Conservation (phyloP, 169 alveolate species). For the Cryptosporidium ryanae region DNA sequence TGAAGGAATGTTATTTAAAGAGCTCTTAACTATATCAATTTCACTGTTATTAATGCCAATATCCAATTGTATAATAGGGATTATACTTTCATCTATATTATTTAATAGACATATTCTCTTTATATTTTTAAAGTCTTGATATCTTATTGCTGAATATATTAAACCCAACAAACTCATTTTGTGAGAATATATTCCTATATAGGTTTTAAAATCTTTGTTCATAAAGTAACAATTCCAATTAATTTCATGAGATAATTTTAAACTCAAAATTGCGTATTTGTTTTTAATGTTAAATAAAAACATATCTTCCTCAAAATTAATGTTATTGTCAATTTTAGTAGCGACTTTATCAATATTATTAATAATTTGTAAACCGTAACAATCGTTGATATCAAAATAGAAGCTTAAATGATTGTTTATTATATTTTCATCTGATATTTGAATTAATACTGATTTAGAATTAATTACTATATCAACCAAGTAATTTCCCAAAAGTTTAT, state of each 20-base stretch:
- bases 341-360: too few relatives aligned
- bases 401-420: slow-evolving; percentile 26
- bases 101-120: slow-evolving; percentile 19
- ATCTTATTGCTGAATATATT: slow-evolving; percentile 24
- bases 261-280: not conserved
- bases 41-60: slow-evolving; percentile 45
- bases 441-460: slow-evolving; percentile 17
- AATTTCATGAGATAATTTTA: not conserved
- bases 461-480: slow-evolving; percentile 13
- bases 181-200: slow-evolving; percentile 29
- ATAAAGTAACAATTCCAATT: slow-evolving; percentile 32
- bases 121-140: slow-evolving; percentile 6
- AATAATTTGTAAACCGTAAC: not conserved
- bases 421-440: slow-evolving; percentile 2
- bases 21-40: not conserved
- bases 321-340: not conserved
- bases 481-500: not conserved
- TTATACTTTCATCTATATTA: slow-evolving; percentile 7
- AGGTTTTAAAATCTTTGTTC: not conserved
- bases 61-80: slow-evolving; percentile 49
- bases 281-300: not conserved
- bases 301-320: not conserved
- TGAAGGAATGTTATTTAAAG: slow-evolving; percentile 13
- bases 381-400: not conserved
- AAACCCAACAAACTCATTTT: slow-evolving; percentile 18